phyloP scores from a whole-genome alignment of 129 eudicot species.

The Tagetes erecta region DNA sequence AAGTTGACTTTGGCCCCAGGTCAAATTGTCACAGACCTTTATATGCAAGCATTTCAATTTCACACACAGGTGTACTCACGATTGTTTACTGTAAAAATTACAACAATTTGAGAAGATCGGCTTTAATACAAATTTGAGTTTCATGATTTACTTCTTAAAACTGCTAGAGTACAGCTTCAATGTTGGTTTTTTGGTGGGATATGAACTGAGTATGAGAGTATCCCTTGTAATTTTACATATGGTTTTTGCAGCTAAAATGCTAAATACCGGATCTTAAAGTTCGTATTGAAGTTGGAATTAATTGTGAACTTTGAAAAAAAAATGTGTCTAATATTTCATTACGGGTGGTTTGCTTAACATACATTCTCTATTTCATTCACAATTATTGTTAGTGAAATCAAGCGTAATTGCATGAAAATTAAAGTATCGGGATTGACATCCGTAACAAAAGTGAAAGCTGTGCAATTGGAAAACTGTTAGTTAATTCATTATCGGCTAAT shows the following conservation, averaged over 20 bases:
- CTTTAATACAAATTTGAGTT: constrained; percentile 37
- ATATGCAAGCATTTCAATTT: constrained; percentile 33
- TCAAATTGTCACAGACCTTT: constrained; percentile 5
- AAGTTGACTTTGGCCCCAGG: constrained; percentile 27
- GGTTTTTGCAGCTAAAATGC: constrained; percentile 7
- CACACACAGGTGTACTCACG: constrained; percentile 29
- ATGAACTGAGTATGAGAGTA: constrained; percentile 5
- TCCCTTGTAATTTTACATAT: constrained; percentile 13
- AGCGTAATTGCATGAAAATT: too few relatives aligned
- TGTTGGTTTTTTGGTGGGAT: constrained; percentile 10
- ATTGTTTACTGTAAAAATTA: constrained; percentile 42
- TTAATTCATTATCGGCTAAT: too few relatives aligned
- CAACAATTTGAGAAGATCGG: constrained; percentile 37
- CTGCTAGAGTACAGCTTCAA: constrained; percentile 26
- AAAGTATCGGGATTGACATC: too few relatives aligned
- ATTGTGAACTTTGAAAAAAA: too few relatives aligned
- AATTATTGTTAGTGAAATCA: too few relatives aligned
- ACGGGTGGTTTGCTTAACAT: too few relatives aligned
- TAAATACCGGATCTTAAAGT: too few relatives aligned
- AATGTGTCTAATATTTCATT: too few relatives aligned
- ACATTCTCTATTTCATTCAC: too few relatives aligned
- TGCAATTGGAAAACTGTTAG: too few relatives aligned
- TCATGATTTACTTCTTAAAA: constrained; percentile 22
- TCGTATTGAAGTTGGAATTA: too few relatives aligned
- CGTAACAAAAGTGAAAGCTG: too few relatives aligned